A percentile compares a stretch with the other conserved stretches of the same genome.
Evolutionary conservation across 768 basidiomycete genomes (phyloP).

Genomic region (Tylopilus plumbeoviolaceoides): DNA sequence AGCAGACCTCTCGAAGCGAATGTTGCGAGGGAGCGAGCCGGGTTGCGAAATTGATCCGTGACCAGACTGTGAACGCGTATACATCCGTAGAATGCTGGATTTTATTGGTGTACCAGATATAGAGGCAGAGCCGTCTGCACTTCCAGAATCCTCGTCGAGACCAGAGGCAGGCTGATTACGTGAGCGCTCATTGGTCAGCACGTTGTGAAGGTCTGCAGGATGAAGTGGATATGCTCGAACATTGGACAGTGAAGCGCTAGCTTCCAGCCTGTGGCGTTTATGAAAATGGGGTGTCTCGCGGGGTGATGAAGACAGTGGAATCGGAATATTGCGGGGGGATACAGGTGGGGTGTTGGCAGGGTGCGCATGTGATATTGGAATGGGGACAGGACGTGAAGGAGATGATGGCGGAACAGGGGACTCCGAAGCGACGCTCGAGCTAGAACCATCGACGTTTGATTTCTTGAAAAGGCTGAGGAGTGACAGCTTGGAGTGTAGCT

Average conservation of each 20-base stretch:
- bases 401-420: constrained; percentile 26
- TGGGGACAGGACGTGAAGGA: constrained; percentile 24
- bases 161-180: constrained; percentile 33
- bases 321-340: constrained; percentile 28
- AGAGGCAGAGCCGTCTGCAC: constrained; percentile 18
- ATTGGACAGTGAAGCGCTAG: constrained; percentile 20
- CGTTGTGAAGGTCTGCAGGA: constrained; percentile 48
- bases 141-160: constrained; percentile 22
- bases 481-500: constrained; percentile 67
- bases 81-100: constrained; percentile 38
- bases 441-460: constrained; percentile 36
- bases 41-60: constrained; percentile 23
- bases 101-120: constrained; percentile 30
- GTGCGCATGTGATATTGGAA: constrained; percentile 16
- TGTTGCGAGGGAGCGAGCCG: constrained; percentile 25
- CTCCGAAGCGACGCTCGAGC: constrained; percentile 35
- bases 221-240: constrained; percentile 32
- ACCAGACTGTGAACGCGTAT: constrained; percentile 34
- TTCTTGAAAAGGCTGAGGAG: constrained; percentile 74
- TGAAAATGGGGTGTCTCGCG: constrained; percentile 20
- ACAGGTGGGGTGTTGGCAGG: constrained; percentile 20
- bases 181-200: constrained; percentile 32
- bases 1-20: constrained; percentile 33
- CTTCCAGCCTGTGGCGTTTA: constrained; percentile 22
- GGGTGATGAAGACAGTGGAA: constrained; percentile 28